Evolutionary conservation across 495 filamentous ascomycete species (phyloP), one percentile per base, ranked within the genome.

Genomic region (Penicillium angulare): DNA sequence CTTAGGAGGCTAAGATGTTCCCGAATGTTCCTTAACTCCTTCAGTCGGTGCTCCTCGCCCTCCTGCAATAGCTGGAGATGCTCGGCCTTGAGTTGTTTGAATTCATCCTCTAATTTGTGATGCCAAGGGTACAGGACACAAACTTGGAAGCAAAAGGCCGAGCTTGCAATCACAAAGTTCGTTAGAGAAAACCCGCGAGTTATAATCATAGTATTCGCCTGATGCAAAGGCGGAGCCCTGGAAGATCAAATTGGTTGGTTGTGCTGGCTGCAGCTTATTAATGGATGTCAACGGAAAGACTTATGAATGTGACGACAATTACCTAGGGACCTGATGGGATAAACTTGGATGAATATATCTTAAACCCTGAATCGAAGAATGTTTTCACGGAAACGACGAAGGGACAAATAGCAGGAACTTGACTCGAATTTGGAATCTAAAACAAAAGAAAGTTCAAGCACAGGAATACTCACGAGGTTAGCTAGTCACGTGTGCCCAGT

Each of bases 111-210:
- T n/a, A 86, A 68, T 53, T 78, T 63, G 31, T 82, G 70, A 61
- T 86, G 83, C 83, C 83, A 86, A 22, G 83, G 83, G 58, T 86
- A 86, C 13, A 86, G 63, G 27, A 86, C 82, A 55, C 75, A 78
- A 41, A 84, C 82, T 66, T 86, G 83, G 60, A 86, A 86, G 29
- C 65, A 65, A 7, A 86, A 69, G 0, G 83, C 83, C n/a, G 80
- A 79, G 18, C 72, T 72, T 43, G 79, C 82, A 50, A 86, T 75
- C 43, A 71, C 59, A 55, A 86, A 85, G 65, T 86, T 86, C 27
- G 78, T 81, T 38, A 84, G 21, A 20, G 82, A 84, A 53, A 85
- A 75, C 2, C 73, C 64, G 49, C 82, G 81, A 3, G 81, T 81
- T 47, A 82, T 66, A 10, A 78, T 49, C 79, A 81, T 81, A n/a